Conservation (phyloP, 2,329 filamentous ascomycete genomes). For the Colletotrichum neosansevieriae region DNA sequence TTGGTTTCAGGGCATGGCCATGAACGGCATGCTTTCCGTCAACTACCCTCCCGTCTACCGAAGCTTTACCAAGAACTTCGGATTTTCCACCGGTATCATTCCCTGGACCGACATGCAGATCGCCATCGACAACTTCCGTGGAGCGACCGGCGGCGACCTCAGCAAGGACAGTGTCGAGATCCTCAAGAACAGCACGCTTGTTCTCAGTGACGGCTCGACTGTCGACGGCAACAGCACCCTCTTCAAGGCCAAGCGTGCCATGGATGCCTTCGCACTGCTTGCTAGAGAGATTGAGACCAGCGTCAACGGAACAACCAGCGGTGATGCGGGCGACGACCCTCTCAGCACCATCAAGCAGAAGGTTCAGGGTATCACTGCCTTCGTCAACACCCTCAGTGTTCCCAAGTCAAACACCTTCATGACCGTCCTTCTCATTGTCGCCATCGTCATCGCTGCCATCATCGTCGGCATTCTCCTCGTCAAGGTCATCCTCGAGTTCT, state of each 20-base stretch:
- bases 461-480: constrained; percentile 88
- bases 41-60: constrained; percentile 88
- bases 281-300: constrained; percentile 64
- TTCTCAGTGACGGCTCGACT: constrained; percentile 73
- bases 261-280: constrained; percentile 63
- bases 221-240: constrained; percentile 47
- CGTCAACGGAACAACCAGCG: constrained; percentile 52
- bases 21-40: constrained; percentile 96
- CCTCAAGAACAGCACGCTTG: constrained; percentile 80
- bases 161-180: constrained; percentile 81
- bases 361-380: constrained; percentile 84
- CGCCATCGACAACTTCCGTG: constrained; percentile 86
- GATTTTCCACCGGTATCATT: constrained; percentile 87
- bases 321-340: constrained; percentile 42
- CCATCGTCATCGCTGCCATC: constrained; percentile 86
- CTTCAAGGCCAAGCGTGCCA: constrained; percentile 57
- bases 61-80: constrained; percentile 93
- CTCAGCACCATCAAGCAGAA: constrained; percentile 48
- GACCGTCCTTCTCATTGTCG: constrained; percentile 90
- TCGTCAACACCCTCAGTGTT: constrained; percentile 85
- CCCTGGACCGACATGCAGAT: constrained; percentile 84
- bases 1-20: constrained; percentile 93
- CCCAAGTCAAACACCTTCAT: constrained; percentile 95
- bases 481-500: constrained; percentile 91
- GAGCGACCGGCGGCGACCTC: constrained; percentile 85